Evolutionary conservation across 2,329 filamentous ascomycete genomes (phyloP), one percentile per base, ranked within the genome.

Genomic region (Aspergillus pseudoviridinutans): DNA sequence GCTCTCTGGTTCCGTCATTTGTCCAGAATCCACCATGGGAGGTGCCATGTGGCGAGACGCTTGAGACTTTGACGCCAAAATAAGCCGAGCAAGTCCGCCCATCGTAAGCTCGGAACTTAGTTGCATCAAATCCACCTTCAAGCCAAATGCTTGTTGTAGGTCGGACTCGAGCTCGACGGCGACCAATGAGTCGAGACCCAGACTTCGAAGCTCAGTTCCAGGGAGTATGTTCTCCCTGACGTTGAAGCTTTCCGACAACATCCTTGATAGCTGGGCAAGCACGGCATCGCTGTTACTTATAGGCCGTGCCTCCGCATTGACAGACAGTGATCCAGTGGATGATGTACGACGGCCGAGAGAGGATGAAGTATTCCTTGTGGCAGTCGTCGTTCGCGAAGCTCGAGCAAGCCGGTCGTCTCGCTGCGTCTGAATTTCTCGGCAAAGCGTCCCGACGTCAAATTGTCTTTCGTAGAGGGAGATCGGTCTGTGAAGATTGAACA

Each of bases 121-220:
- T 25, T 50, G 53, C 53, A 54, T 41, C 53, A 54, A 49, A 32
- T 49, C 17, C 5, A 54, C 20, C 24, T n/a, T 50, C 17, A 49
- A 12, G 17, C 53, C 53, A 49, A 54, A 54, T 28, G 5, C 41
- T 8, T 20, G 12, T 7, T 38, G 29, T 12, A 54, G 28, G 14
- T 54, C 53, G 3, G 46, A 50, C 53, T 54, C 28, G 12, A 54
- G 46, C 53, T 54, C 53, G 2, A 54, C 22, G 8, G 20, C 41
- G 7, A 35, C 53, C 5, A 54, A 47, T n/a, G 53, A 54, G 53
- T 54, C 29, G 3, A 54, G 25, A 3, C 53, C 53, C 12, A 54
- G 44, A 47, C 44, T 41, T 29, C 49, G 44, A 41, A 54, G 29
- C 28, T 38, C 44, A 8, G 53, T 49, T 28, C 7, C 28, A 6